phyloP scores from a whole-genome alignment of 2,329 filamentous ascomycete species.

The Tolypocladium nubicola region DNA sequence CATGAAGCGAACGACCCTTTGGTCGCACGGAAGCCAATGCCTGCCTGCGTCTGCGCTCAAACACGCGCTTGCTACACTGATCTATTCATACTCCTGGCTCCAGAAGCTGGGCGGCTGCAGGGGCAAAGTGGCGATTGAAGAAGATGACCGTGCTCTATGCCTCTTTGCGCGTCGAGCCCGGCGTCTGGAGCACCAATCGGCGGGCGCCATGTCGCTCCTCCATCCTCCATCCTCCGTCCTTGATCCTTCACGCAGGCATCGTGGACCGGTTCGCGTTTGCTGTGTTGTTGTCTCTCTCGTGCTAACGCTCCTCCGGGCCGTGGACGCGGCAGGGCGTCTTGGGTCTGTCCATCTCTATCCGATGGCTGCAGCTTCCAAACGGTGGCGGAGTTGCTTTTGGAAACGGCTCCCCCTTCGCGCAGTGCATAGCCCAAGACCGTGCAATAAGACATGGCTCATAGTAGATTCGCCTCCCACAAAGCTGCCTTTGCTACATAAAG shows the following conservation, averaged over 20 bases:
- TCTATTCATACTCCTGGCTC: neutral
- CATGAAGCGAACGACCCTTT: neutral
- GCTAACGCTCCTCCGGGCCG: neutral
- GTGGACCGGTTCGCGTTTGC: neutral
- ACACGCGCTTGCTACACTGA: neutral
- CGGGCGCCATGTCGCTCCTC: neutral
- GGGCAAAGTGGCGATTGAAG: neutral
- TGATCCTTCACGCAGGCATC: too few species aligned
- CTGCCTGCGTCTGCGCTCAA: neutral
- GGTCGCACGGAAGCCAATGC: neutral
- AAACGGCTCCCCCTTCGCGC: neutral
- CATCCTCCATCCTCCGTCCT: neutral
- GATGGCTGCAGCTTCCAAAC: slow-evolving; percentile 2
- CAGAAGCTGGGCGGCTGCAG: neutral
- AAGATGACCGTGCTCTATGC: neutral
- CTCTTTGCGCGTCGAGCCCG: neutral
- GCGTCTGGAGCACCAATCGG: neutral
- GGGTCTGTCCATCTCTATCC: neutral
- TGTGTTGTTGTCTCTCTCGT: neutral
- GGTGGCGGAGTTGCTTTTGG: slow-evolving; percentile 1
- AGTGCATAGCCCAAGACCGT: neutral
- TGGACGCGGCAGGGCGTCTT: neutral
- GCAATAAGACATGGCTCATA: slow-evolving; percentile 5
- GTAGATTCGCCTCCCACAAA: neutral
- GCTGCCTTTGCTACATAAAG: neutral